phyloP scores from a whole-genome alignment of 208 protist genomes.

The Leishmania lainsoni region DNA sequence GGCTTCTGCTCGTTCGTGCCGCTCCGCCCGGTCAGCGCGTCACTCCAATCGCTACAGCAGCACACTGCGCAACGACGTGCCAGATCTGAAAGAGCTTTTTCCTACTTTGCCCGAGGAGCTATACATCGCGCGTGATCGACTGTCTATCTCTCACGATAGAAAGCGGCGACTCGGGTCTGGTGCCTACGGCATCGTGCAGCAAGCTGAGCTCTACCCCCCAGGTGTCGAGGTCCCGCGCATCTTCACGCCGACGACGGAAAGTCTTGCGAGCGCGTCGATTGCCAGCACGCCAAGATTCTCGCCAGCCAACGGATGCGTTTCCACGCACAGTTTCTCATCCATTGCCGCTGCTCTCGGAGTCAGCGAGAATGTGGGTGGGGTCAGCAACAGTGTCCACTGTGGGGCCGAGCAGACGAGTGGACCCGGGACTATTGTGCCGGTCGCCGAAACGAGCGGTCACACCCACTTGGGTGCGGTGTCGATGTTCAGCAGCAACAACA shows the following conservation, averaged over 20 bases:
- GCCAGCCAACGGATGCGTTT: not conserved
- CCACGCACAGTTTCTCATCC: constrained; percentile 9
- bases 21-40: constrained; percentile 26
- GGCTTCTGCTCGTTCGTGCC: constrained; percentile 19
- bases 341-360: constrained; percentile 9
- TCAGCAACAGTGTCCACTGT: not conserved
- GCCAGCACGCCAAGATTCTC: constrained; percentile 13
- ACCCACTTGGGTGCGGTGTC: not conserved
- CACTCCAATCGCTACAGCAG: constrained; percentile 20
- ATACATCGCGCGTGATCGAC: constrained; percentile 48
- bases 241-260: constrained; percentile 23
- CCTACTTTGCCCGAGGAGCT: constrained; percentile 45
- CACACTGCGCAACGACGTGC: constrained; percentile 13
- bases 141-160: constrained; percentile 32
- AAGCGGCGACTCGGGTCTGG: constrained; percentile 45
- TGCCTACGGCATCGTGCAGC: constrained; percentile 63
- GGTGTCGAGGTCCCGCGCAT: constrained; percentile 24
- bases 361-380: not conserved
- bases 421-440: not conserved
- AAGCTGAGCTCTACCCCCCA: constrained; percentile 63
- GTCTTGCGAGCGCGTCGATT: constrained; percentile 1
- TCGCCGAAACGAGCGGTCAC: not conserved
- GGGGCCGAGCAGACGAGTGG: not conserved
- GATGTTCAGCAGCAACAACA: constrained; percentile 3
- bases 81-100: constrained; percentile 46